phyloP scores from a whole-genome alignment of 2,329 filamentous ascomycete species.

The Elsinoe perseae region DNA sequence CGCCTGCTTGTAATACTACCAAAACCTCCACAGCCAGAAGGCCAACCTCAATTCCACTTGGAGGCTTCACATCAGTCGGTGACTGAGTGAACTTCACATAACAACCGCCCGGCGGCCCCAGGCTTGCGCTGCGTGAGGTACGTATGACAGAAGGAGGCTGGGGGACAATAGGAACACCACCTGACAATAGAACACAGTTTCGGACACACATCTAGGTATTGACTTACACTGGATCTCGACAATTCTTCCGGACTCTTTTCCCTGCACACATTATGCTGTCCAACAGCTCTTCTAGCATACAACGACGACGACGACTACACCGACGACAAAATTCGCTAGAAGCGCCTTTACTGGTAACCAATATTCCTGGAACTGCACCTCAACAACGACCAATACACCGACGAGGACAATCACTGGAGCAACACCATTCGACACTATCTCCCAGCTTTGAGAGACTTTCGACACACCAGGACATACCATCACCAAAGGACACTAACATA shows the following conservation, averaged over 20 bases:
- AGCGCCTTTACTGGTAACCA: constrained; percentile 57
- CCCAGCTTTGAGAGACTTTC: constrained; percentile 16
- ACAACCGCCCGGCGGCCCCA: constrained; percentile 63
- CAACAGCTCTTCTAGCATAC: constrained; percentile 61
- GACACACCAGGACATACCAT: constrained; percentile 26
- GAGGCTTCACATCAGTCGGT: constrained; percentile 6
- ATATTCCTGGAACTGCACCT: constrained; percentile 50
- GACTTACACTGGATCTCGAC: constrained; percentile 30
- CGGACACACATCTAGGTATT: constrained; percentile 28
- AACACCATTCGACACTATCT: constrained; percentile 45
- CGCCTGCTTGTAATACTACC: constrained; percentile 12
- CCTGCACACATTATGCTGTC: constrained; percentile 62
- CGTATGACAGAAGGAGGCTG: constrained; percentile 24
- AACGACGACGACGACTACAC: constrained; percentile 67
- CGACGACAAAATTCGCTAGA: constrained; percentile 85
- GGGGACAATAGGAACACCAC: constrained; percentile 17
- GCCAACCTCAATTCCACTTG: not conserved
- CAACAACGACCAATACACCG: constrained; percentile 52
- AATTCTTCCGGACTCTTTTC: constrained; percentile 55
- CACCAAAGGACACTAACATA: constrained; percentile 51
- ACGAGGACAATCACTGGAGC: constrained; percentile 78
- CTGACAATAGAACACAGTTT: constrained; percentile 20
- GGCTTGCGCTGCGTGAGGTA: constrained; percentile 82
- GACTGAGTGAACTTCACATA: constrained; percentile 39
- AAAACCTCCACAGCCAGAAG: constrained; percentile 12